Conservation (phyloP, 108 stramenopile species). For the Ochromonas danica region DNA sequence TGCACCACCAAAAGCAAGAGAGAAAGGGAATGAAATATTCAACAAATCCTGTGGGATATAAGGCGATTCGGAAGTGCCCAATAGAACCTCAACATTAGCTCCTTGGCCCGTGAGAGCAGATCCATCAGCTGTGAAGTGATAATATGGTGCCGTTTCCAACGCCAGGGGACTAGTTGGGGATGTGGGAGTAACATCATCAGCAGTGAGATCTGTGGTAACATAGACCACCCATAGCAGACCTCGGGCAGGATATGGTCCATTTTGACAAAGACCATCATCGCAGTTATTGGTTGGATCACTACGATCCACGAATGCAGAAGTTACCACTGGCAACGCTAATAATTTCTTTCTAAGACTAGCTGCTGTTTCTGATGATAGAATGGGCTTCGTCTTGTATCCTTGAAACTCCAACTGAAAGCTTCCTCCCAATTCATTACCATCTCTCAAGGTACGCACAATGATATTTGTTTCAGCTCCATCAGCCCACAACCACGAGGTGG, state of each 20-base stretch:
- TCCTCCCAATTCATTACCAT: constrained; percentile 69
- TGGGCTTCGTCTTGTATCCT: constrained; percentile 45
- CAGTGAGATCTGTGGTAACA: constrained; percentile 43
- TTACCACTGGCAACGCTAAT: constrained; percentile 35
- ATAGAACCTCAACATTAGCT: neutral
- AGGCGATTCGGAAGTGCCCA: neutral
- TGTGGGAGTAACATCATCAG: constrained; percentile 59
- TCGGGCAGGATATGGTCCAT: constrained; percentile 57
- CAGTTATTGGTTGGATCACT: constrained; percentile 30
- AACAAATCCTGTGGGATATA: constrained; percentile 3
- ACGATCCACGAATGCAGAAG: constrained; percentile 20
- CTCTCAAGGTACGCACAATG: constrained; percentile 44
- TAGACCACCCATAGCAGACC: constrained; percentile 61
- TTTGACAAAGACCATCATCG: constrained; percentile 37
- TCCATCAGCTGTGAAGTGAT: neutral
- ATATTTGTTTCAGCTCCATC: constrained; percentile 53
- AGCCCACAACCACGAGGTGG: constrained; percentile 54
- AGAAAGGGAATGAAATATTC: constrained; percentile 48
- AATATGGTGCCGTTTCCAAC: constrained; percentile 28
- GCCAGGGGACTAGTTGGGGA: constrained; percentile 52
- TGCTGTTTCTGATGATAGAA: constrained; percentile 39
- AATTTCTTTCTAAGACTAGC: constrained; percentile 23
- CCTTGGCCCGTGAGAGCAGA: constrained; percentile 5
- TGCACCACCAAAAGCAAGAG: constrained; percentile 63
- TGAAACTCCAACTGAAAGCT: constrained; percentile 62